A percentile compares a stretch with the other conserved stretches of the same genome.
These are phyloP conservation scores for Aurinia saxatilis DNA, from an alignment of 345 rosid species.

Conservation along the genomic window DNA sequence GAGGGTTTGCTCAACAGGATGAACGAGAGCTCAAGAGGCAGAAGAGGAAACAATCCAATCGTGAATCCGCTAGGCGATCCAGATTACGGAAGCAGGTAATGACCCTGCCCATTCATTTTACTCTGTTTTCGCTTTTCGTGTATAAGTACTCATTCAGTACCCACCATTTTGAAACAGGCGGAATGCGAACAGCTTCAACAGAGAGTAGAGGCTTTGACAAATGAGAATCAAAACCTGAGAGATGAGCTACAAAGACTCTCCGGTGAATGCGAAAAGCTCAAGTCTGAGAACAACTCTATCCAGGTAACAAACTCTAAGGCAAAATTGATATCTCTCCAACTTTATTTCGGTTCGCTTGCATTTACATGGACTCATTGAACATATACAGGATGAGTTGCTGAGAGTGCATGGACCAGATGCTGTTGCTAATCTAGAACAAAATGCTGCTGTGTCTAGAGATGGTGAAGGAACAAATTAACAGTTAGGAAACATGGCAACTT, in stretches of 20 bases:
- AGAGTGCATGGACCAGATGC: conserved; percentile 69
- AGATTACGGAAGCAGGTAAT: conserved; percentile 94
- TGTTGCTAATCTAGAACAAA: conserved; percentile 54
- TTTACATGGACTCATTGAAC: background rate
- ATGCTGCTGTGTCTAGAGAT: conserved; percentile 28
- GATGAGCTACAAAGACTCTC: conserved; percentile 83
- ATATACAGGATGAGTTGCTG: conserved; percentile 67
- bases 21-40: conserved; percentile 91
- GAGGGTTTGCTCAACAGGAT: conserved; percentile 43
- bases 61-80: conserved; percentile 97
- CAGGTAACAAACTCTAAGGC: conserved; percentile 36
- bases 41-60: conserved; percentile 93
- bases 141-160: background rate
- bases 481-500: conserved; percentile 1
- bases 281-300: conserved; percentile 70
- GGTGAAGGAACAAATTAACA: conserved; percentile 39
- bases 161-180: conserved; percentile 34
- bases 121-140: conserved; percentile 6
- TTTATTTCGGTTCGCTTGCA: background rate
- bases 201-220: conserved; percentile 58
- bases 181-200: conserved; percentile 92
- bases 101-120: too few species aligned
- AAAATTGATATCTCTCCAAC: background rate
- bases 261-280: conserved; percentile 79
- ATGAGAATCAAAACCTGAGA: conserved; percentile 57